These are phyloP conservation scores for Boletellus deceptivus DNA, from an alignment of 1,284 basidiomycete genomes.

Conservation along the genomic window DNA sequence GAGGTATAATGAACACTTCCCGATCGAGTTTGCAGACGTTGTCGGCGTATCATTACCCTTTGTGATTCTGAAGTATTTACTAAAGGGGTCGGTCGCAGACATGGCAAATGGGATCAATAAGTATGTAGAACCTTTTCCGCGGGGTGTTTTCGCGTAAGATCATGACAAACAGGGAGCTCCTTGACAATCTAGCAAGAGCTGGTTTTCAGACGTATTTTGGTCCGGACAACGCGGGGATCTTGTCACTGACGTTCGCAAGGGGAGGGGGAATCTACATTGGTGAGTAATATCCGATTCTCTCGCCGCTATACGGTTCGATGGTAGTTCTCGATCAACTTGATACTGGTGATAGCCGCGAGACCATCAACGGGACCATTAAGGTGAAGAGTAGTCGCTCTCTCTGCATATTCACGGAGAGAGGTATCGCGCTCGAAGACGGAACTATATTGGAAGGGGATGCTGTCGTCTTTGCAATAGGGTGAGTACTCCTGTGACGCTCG, in stretches of 20 bases:
- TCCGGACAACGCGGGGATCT: slow-evolving; percentile 38
- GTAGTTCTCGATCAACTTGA: slow-evolving; percentile 18
- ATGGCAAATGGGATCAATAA: slow-evolving; percentile 23
- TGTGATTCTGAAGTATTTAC: slow-evolving; percentile 15
- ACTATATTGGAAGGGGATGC: slow-evolving; percentile 41
- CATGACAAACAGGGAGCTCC: slow-evolving; percentile 28
- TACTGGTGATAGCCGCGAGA: slow-evolving; percentile 37
- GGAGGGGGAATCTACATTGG: slow-evolving; percentile 44
- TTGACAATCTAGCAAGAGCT: slow-evolving; percentile 38
- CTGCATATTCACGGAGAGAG: slow-evolving; percentile 31
- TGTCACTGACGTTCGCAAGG: slow-evolving; percentile 35
- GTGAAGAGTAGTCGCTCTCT: slow-evolving; percentile 38
- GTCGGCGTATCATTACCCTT: slow-evolving; percentile 21
- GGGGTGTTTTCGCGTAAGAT: background rate
- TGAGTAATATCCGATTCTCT: slow-evolving; percentile 8
- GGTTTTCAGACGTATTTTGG: slow-evolving; percentile 46
- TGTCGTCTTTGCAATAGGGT: slow-evolving; percentile 46
- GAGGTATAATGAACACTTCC: slow-evolving; percentile 26
- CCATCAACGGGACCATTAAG: slow-evolving; percentile 46
- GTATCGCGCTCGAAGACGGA: slow-evolving; percentile 41
- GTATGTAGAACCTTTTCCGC: slow-evolving; percentile 6
- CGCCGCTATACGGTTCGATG: background rate
- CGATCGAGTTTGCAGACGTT: slow-evolving; percentile 27
- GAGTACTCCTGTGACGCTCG: slow-evolving; percentile 1
- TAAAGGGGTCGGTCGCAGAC: background rate